These are phyloP conservation scores for Vararia minispora DNA, from an alignment of 768 basidiomycete genomes.

Conservation along the genomic window DNA sequence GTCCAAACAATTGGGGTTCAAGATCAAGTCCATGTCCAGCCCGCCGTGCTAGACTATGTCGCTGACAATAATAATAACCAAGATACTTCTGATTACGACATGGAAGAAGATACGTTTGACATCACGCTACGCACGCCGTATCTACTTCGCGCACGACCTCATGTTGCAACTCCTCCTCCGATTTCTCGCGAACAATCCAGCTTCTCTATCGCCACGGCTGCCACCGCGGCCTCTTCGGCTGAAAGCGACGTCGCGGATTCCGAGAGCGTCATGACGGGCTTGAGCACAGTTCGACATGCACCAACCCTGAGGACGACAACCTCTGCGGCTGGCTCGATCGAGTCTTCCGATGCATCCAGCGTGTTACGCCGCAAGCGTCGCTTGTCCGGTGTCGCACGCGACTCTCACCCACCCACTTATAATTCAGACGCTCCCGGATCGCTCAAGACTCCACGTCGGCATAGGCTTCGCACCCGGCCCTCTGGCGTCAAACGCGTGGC, in stretches of 20 bases:
- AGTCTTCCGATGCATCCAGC: conserved; percentile 13
- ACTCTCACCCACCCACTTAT: too few species aligned
- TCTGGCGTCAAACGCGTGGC: too few species aligned
- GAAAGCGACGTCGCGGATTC: too few species aligned
- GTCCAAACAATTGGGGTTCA: conserved; percentile 30
- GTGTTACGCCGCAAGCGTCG: conserved; percentile 19
- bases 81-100: conserved; percentile 23
- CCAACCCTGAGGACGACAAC: conserved; percentile 20
- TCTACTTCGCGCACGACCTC: conserved; percentile 16
- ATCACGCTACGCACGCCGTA: conserved; percentile 57
- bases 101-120: conserved; percentile 55
- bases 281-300: conserved; percentile 21
- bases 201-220: conserved; percentile 12
- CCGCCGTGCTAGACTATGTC: conserved; percentile 8
- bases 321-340: conserved; percentile 14
- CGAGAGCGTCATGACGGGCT: conserved; percentile 16
- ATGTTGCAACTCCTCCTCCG: conserved; percentile 12
- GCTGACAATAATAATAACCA: conserved; percentile 13
- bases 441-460: too few species aligned
- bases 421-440: too few species aligned
- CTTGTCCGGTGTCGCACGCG: too few species aligned
- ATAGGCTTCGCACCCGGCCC: too few species aligned
- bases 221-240: conserved; percentile 8
- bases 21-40: conserved; percentile 1
- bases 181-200: conserved; percentile 12